Evolutionary conservation across 441 rosid species (phyloP), one percentile per base, ranked within the genome.

Genomic region (Bruguiera hainesii): DNA sequence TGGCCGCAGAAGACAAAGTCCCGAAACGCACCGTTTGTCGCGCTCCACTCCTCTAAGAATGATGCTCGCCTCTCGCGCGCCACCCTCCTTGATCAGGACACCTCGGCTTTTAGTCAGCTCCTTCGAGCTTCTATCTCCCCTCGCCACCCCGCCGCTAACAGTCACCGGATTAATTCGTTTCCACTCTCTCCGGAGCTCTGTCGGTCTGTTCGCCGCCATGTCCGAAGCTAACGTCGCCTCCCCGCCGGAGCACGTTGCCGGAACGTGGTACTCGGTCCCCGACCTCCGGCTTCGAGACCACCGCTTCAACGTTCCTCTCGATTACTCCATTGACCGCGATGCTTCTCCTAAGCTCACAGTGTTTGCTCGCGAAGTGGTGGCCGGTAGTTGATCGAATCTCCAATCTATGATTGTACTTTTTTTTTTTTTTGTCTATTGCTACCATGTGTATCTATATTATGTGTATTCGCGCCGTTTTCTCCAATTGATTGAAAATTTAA

Each of bases 281-380:
- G 95, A 87, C 72, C 95, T 90, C 67, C 89, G 90, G 28, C 87
- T 93, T 35, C 96, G 95, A 10, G 84, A 90, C 70, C 98, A 90
- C 66, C 87, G 82, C 30, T 89, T 93, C 81, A 42, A 75, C 57
- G 91, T 87, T 16, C 98, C 97, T 69, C 85, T 93, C 48, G 93
- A 90, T 78, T 85, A 93, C 73, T 78, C 90, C 13, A 28, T 65
- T 28, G 60, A 71, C 68, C 71, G 63, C 33, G 65, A 58, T 52
- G 63, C 56, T 66, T 83, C 83, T 59, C 81, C 84, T 31, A 85
- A 73, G 77, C 86, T 91, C 69, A 75, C 94, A 23, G 56, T 91
- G 72, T 91, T 91, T 57, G 97, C 87, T 78, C 90, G 99, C 25
- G 99, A 94, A 81, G 84, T 91, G 73, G 94, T 91, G 16, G 79